Evolutionary conservation across 78 protist species (phyloP).

Genomic region (Planoprotostelium fungivorum): DNA sequence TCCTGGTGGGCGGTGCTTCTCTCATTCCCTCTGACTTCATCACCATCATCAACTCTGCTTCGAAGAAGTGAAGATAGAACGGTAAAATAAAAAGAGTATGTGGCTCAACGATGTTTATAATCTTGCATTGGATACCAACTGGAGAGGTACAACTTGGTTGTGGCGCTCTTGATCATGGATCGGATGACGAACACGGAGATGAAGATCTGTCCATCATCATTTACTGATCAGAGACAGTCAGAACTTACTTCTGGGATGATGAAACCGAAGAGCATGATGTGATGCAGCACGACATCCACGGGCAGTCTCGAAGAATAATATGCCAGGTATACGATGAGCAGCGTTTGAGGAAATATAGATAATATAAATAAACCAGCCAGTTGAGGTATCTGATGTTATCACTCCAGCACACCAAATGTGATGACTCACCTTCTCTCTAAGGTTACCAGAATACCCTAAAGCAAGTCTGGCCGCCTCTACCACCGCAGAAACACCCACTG

Average conservation of each 20-base stretch:
- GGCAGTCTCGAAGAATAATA: neutral
- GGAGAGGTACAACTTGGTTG: neutral
- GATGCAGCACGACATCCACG: neutral
- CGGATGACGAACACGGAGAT: neutral
- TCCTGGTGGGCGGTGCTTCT: constrained; percentile 99
- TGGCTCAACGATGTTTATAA: neutral
- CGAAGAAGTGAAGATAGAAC: neutral
- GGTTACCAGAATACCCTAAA: neutral
- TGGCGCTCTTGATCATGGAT: neutral
- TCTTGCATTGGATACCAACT: neutral
- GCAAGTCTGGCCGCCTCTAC: neutral
- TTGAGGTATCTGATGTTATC: neutral
- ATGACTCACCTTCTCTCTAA: neutral
- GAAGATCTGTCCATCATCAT: neutral
- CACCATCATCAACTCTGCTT: constrained; percentile 71
- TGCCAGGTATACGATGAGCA: neutral
- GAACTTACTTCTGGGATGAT: neutral
- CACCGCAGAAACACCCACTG: neutral
- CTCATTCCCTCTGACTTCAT: constrained; percentile 76
- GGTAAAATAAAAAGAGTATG: neutral
- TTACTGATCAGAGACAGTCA: neutral
- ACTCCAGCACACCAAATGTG: neutral
- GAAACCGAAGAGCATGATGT: neutral
- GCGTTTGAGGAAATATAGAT: neutral
- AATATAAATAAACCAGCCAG: neutral